These are phyloP conservation scores for Suhomyces wounanorum DNA, from an alignment of 1,139 yeast species.

Conservation along the genomic window DNA sequence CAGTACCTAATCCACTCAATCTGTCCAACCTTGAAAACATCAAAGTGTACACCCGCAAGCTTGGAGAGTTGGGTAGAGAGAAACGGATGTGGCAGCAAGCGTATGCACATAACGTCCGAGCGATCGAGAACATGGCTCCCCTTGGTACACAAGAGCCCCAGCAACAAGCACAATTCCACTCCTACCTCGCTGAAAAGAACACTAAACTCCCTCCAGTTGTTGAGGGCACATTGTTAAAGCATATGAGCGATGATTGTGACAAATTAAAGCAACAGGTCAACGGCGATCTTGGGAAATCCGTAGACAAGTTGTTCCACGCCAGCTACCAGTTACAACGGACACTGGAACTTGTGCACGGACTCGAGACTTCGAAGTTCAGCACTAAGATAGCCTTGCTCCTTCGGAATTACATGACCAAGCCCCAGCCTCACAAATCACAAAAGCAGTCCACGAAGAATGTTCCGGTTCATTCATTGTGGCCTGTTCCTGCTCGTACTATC, in stretches of 20 bases:
- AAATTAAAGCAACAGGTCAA: conserved; percentile 3
- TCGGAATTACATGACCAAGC: conserved; percentile 14
- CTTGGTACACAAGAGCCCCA: background rate
- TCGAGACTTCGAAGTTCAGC: conserved; percentile 10
- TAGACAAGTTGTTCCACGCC: conserved; percentile 19
- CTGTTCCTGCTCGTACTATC: conserved; percentile 8
- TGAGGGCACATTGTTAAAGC: conserved; percentile 5
- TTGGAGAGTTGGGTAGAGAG: conserved; percentile 47
- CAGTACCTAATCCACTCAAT: conserved; percentile 21
- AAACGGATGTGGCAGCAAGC: conserved; percentile 50
- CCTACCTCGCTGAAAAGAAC: conserved; percentile 1
- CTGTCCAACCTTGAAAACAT: conserved; percentile 17
- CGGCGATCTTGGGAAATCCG: conserved; percentile 12
- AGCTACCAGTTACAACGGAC: conserved; percentile 18
- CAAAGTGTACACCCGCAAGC: conserved; percentile 32
- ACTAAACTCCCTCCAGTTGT: conserved; percentile 5
- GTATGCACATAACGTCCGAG: conserved; percentile 24
- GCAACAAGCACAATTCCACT: background rate
- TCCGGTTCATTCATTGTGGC: conserved; percentile 8
- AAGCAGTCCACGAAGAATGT: background rate
- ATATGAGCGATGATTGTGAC: conserved; percentile 6
- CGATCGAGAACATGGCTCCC: conserved; percentile 6
- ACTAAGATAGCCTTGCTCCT: conserved; percentile 12
- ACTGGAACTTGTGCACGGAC: conserved; percentile 13
- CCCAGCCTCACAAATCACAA: background rate